phyloP scores from a whole-genome alignment of 257 asterid genomes.

The Mentha longifolia region DNA sequence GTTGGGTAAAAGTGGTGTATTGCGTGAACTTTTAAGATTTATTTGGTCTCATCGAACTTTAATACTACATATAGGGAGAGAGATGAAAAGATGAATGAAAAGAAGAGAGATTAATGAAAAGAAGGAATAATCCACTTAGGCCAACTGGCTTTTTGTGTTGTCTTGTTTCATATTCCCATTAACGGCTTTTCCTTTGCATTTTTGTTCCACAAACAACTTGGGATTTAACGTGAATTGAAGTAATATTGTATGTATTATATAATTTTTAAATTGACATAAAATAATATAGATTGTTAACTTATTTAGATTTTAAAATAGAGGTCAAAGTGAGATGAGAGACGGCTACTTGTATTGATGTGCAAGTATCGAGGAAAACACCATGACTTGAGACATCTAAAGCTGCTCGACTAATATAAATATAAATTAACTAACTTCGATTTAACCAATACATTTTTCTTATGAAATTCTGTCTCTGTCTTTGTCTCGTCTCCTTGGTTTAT shows the following conservation, averaged over 20 bases:
- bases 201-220: neutral
- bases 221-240: slow-evolving; percentile 3
- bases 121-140: neutral
- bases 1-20: neutral
- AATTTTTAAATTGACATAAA: too few relatives aligned
- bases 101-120: too few relatives aligned
- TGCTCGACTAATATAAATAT: neutral
- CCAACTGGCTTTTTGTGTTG: slow-evolving; percentile 18
- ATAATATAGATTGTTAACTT: too few relatives aligned
- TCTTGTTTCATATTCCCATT: slow-evolving; percentile 16
- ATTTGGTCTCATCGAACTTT: neutral
- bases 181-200: slow-evolving; percentile 11
- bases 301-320: neutral
- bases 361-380: slow-evolving; percentile 33
- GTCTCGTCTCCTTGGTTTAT: neutral
- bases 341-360: slow-evolving; percentile 31
- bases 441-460: neutral
- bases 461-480: neutral
- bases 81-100: neutral
- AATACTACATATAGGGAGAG: neutral
- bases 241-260: too few relatives aligned
- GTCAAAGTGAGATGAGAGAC: slow-evolving; percentile 22
- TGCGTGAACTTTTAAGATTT: neutral
- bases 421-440: slow-evolving; percentile 23
- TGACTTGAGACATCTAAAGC: slow-evolving; percentile 24